phyloP scores from a whole-genome alignment of 768 basidiomycete genomes.

The Cystofilobasidium capitatum region DNA sequence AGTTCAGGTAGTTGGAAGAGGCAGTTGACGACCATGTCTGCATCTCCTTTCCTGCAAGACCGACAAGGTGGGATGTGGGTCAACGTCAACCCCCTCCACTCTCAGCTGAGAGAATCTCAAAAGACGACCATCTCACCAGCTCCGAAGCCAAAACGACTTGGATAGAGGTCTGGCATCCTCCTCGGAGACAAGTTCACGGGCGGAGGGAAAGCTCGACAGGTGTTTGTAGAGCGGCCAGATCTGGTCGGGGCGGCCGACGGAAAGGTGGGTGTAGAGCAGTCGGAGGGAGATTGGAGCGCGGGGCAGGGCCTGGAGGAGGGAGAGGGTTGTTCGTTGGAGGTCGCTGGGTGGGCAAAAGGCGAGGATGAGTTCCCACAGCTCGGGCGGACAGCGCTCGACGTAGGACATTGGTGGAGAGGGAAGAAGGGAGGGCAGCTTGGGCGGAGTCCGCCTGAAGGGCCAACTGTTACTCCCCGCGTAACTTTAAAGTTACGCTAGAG shows the following conservation, averaged over 20 bases:
- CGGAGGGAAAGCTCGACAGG: background rate
- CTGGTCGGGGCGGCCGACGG: slow-evolving; percentile 11
- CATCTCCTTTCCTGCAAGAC: slow-evolving; percentile 52
- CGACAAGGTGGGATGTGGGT: background rate
- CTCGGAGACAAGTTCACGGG: too few species aligned
- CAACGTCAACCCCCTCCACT: background rate
- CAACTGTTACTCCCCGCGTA: too few species aligned
- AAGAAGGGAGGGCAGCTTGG: too few species aligned
- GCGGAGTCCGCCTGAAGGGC: too few species aligned
- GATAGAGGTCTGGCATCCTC: background rate
- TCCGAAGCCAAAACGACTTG: slow-evolving; percentile 19
- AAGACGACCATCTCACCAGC: background rate
- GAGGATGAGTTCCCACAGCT: slow-evolving; percentile 23
- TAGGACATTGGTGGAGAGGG: too few species aligned
- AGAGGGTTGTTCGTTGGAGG: slow-evolving; percentile 22
- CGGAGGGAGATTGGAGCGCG: background rate
- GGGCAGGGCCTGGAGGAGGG: slow-evolving; percentile 22
- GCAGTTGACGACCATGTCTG: slow-evolving; percentile 58
- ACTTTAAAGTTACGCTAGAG: too few species aligned
- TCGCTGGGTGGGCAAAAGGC: background rate
- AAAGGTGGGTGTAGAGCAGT: slow-evolving; percentile 22
- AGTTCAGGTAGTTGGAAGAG: slow-evolving; percentile 1
- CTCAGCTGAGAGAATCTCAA: background rate
- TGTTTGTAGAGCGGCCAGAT: background rate
- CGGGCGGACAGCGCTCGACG: background rate